Conservation (phyloP, 1,284 basidiomycete genomes). For the Tilletia horrida region DNA sequence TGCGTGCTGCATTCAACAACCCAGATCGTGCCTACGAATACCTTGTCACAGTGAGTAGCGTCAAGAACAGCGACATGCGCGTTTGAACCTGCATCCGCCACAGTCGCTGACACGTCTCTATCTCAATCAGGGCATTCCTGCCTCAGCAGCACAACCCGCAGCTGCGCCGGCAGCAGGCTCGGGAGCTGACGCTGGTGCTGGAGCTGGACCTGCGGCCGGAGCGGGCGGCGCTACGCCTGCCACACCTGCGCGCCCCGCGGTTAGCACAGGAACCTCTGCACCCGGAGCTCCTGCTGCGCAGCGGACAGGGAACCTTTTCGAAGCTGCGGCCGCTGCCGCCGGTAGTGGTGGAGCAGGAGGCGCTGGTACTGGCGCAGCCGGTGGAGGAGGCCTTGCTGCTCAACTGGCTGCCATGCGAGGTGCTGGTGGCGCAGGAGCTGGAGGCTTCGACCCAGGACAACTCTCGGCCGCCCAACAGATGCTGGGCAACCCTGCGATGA, state of each 20-base stretch:
- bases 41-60: slow-evolving; percentile 77
- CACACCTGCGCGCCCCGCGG: slow-evolving; percentile 1
- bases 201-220: not conserved
- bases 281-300: slow-evolving; percentile 17
- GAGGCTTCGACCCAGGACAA: slow-evolving; percentile 43
- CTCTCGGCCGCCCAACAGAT: slow-evolving; percentile 48
- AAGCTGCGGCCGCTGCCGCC: slow-evolving; percentile 54
- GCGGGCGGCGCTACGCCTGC: slow-evolving; percentile 7
- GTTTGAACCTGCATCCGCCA: slow-evolving; percentile 19
- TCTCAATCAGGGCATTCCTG: slow-evolving; percentile 35
- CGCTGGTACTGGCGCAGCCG: slow-evolving; percentile 23
- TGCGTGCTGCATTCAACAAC: slow-evolving; percentile 95
- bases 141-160: slow-evolving; percentile 45
- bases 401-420: slow-evolving; percentile 36
- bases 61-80: too few relatives aligned
- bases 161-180: slow-evolving; percentile 28
- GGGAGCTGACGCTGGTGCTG: not conserved
- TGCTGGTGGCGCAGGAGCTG: slow-evolving; percentile 28
- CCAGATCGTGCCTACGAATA: slow-evolving; percentile 97
- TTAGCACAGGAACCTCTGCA: slow-evolving; percentile 29
- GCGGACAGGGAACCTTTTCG: slow-evolving; percentile 55
- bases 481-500: slow-evolving; percentile 51
- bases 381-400: slow-evolving; percentile 44
- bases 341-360: slow-evolving; percentile 21
- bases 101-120: slow-evolving; percentile 16